Base-by-base conservation (phyloP, 1,284 basidiomycete species). In the Sutorius eximius region DNA sequence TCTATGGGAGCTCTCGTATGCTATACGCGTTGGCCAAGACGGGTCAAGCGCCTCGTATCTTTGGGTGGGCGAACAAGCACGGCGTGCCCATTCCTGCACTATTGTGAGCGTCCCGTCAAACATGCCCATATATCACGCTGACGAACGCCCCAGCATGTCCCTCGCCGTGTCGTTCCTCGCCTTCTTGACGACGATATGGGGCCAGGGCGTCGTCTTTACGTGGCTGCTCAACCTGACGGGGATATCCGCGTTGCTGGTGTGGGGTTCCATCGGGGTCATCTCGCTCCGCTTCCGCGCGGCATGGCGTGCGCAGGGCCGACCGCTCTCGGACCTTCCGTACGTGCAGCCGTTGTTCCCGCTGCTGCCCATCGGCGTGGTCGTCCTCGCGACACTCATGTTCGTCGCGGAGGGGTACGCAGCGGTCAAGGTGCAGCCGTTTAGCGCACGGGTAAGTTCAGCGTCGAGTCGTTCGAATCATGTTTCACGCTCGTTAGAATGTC, bases 151-250 rank as follows among this genome's bases (percentile, higher is more conserved):
- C 51, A 81, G 80, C 10, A 66, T 77, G 61, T 71, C 80, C 8
- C 72, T 82, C 1, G 74, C 69, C 0, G 71, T 78, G 51, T 74
- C 68, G 22, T 83, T 59, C 69, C 79, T 75, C 65, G 82, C 69
- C 1, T 82, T 82, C 68, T 62, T 82, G 48, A 79, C 81, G 2
- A 78, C 77, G 1, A 79, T 82, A 50, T 83, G 81, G 80, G 79
- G 81, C 22, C 72, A 77, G 49, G 79, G 79, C 15, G 61, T 81
- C 54, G 78, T 79, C 42, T 82, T 83, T 59, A 77, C 76, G 3
- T 81, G 81, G 85, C 72, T 86, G 34, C 78, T 86, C 61, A 85
- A 87, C 65, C 73, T 90, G 48, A 85, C 83, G 7, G 82, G 86
- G 10, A 83, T 89, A 53, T 85, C 86, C 1, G 85, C 86, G 20